phyloP scores from a whole-genome alignment of 768 basidiomycete species.

The Phanerodontia chrysosporium region DNA sequence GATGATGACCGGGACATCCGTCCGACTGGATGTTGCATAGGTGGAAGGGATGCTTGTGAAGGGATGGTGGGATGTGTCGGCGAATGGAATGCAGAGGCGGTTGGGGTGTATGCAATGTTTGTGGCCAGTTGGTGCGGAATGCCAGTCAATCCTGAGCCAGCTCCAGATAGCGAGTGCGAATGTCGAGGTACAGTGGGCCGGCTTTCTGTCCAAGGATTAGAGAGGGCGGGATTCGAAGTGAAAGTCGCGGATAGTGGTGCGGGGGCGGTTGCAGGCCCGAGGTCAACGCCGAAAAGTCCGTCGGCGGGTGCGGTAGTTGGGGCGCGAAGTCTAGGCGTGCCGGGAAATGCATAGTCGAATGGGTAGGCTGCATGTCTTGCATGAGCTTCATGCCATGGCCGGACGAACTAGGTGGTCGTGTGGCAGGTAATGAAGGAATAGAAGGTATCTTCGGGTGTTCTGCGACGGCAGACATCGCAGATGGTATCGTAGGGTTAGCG shows the following conservation, averaged over 20 bases:
- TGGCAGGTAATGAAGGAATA: conserved; percentile 24
- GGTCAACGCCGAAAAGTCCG: conserved; percentile 5
- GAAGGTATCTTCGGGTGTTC: conserved; percentile 27
- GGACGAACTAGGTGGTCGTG: conserved; percentile 24
- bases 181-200: conserved; percentile 6
- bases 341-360: conserved; percentile 12
- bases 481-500: conserved; percentile 5
- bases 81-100: conserved; percentile 24
- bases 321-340: conserved; percentile 6
- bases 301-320: conserved; percentile 15
- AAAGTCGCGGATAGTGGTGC: not conserved
- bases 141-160: not conserved
- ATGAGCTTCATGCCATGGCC: conserved; percentile 17
- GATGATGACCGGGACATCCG: conserved; percentile 30
- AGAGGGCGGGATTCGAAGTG: not conserved
- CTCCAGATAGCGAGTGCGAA: conserved; percentile 8
- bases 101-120: conserved; percentile 16
- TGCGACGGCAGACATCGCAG: conserved; percentile 22
- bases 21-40: conserved; percentile 13
- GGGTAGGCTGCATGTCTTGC: conserved; percentile 13
- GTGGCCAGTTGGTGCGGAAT: conserved; percentile 11
- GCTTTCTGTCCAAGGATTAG: not conserved
- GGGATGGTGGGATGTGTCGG: conserved; percentile 30
- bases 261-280: conserved; percentile 4
- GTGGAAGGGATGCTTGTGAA: conserved; percentile 15